Conservation (phyloP, 1,284 basidiomycete genomes). For the Cutaneotrichosporon sp. region DNA sequence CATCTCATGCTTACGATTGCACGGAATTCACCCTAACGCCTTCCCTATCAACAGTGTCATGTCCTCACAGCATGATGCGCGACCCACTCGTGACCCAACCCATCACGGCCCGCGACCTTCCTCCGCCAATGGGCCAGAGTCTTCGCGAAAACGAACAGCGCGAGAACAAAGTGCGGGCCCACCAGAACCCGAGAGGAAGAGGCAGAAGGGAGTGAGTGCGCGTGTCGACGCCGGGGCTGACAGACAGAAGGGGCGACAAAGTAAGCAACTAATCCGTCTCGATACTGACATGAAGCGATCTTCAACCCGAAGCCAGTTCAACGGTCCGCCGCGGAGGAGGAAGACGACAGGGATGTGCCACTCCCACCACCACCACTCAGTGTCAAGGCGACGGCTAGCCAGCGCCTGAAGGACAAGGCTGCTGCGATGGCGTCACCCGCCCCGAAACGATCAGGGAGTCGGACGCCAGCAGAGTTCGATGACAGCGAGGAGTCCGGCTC, state of each 20-base stretch:
- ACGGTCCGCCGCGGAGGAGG: constrained; percentile 10
- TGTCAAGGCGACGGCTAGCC: constrained; percentile 35
- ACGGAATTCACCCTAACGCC: neutral
- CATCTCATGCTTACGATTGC: neutral
- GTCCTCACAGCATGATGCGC: constrained; percentile 1
- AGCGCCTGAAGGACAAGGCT: neutral
- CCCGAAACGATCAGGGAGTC: constrained; percentile 6
- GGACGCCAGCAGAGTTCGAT: neutral
- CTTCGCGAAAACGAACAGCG: neutral
- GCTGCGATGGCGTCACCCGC: constrained; percentile 15
- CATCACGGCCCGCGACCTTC: neutral
- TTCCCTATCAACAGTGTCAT: neutral
- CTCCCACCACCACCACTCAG: constrained; percentile 45
- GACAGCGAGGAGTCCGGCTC: neutral
- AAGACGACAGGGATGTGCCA: constrained; percentile 23
- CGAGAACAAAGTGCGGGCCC: constrained; percentile 3
- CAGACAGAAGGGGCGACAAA: constrained; percentile 4
- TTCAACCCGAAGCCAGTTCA: constrained; percentile 18
- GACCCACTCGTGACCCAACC: neutral
- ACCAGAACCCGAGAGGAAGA: constrained; percentile 3
- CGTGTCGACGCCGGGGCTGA: neutral
- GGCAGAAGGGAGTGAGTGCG: constrained; percentile 4
- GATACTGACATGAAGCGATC: constrained; percentile 6
- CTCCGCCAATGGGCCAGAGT: neutral
- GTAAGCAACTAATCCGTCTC: neutral